Conservation (phyloP, 768 basidiomycete species). For the Strobilomyces echinocephalus region DNA sequence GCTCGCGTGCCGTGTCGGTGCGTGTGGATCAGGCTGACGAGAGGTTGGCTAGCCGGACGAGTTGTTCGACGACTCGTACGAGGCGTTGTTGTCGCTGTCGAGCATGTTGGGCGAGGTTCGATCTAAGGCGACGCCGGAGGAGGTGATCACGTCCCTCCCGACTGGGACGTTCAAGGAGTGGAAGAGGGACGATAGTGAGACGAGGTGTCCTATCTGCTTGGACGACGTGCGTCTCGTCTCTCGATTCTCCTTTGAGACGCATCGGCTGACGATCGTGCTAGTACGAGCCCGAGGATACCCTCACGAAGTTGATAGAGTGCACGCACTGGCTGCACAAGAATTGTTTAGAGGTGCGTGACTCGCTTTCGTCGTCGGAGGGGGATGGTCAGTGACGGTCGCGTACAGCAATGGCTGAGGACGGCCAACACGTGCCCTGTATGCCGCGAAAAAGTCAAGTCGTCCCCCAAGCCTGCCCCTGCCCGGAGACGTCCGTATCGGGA, state of each 20-base stretch:
- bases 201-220: conserved; percentile 78
- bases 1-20: not conserved
- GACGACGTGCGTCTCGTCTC: conserved; percentile 61
- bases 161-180: conserved; percentile 64
- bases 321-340: conserved; percentile 77
- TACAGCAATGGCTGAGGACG: conserved; percentile 74
- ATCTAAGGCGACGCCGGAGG: conserved; percentile 57
- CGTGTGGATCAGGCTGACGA: conserved; percentile 4
- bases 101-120: conserved; percentile 63
- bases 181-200: conserved; percentile 60
- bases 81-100: conserved; percentile 56
- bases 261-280: conserved; percentile 24
- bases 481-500: conserved; percentile 18
- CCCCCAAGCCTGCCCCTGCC: conserved; percentile 20
- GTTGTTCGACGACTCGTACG: conserved; percentile 73
- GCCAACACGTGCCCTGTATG: conserved; percentile 81
- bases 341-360: conserved; percentile 60
- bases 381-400: not conserved
- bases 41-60: conserved; percentile 56
- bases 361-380: not conserved
- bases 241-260: not conserved
- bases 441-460: conserved; percentile 50
- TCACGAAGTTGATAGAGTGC: conserved; percentile 66
- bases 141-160: conserved; percentile 56
- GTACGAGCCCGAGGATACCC: conserved; percentile 60